Percentiles rank a stretch among this genome's conserved stretches.
These are phyloP conservation scores for Tuber borchii DNA, from an alignment of 495 filamentous ascomycete species.

Conservation along the genomic window DNA sequence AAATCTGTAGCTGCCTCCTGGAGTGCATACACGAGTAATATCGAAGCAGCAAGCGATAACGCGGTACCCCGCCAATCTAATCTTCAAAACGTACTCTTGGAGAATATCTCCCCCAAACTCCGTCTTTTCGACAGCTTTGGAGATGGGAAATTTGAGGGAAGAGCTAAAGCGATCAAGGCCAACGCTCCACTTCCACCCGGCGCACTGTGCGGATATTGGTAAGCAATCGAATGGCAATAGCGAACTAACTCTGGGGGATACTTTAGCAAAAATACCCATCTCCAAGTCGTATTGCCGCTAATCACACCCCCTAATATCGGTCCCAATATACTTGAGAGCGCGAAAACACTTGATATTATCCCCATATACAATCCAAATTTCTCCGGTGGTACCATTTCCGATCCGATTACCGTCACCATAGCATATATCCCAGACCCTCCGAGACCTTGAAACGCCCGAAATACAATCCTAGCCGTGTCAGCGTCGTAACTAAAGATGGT, in stretches of 20 bases:
- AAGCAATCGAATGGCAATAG: neutral
- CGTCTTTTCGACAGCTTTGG: neutral
- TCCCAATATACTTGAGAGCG: constrained; percentile 46
- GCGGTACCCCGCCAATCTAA: constrained; percentile 56
- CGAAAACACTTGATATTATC: constrained; percentile 48
- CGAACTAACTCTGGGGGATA: neutral
- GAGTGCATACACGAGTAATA: constrained; percentile 54
- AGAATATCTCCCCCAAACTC: constrained; percentile 1
- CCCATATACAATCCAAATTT: constrained; percentile 48
- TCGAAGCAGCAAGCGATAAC: constrained; percentile 51
- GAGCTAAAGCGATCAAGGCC: constrained; percentile 2
- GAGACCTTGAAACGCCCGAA: constrained; percentile 53
- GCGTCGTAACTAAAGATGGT: neutral
- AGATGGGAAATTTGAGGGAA: constrained; percentile 4
- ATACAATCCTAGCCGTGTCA: constrained; percentile 46
- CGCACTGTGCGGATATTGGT: neutral
- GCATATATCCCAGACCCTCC: constrained; percentile 53
- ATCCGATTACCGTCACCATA: constrained; percentile 48
- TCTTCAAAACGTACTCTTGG: constrained; percentile 28
- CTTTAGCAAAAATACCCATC: constrained; percentile 21
- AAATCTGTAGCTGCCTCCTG: constrained; percentile 53
- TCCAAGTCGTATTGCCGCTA: constrained; percentile 5
- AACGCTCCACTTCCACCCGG: constrained; percentile 2
- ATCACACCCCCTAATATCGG: constrained; percentile 49
- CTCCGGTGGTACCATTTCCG: constrained; percentile 47